phyloP scores from a whole-genome alignment of 768 basidiomycete species.

The Termitomyces sp. region DNA sequence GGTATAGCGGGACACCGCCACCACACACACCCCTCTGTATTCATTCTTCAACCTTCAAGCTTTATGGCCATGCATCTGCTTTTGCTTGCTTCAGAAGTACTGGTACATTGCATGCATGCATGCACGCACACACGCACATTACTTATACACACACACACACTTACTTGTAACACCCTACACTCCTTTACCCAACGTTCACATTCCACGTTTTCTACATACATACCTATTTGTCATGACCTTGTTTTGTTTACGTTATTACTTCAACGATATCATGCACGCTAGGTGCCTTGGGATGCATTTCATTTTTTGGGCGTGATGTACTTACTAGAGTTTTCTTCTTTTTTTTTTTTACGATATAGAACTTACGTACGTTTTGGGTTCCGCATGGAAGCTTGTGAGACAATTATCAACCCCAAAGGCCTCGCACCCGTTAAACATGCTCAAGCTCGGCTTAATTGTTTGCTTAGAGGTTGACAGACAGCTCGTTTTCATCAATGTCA shows the following conservation, averaged over 20 bases:
- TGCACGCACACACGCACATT: not conserved
- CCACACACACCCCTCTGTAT: not conserved
- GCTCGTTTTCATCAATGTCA: not conserved
- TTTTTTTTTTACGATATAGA: not conserved
- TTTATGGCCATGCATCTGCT: too few relatives aligned
- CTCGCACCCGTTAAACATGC: not conserved
- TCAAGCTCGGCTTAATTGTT: not conserved
- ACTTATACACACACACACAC: not conserved
- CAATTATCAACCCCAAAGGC: not conserved
- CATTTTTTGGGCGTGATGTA: not conserved
- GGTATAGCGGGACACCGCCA: not conserved
- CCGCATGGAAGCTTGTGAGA: too few relatives aligned
- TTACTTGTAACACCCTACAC: not conserved
- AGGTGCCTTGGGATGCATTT: slow-evolving; percentile 2
- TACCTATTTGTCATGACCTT: not conserved
- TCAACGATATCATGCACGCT: slow-evolving; percentile 12
- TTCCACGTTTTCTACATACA: not conserved
- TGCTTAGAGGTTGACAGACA: not conserved
- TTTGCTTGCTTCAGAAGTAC: too few relatives aligned
- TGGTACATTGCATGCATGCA: slow-evolving; percentile 13
- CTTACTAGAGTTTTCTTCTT: not conserved
- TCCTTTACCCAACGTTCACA: not conserved
- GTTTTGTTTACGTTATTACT: slow-evolving; percentile 10
- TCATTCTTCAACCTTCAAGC: not conserved
- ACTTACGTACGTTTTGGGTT: not conserved